Base-by-base conservation (phyloP, 2,329 filamentous ascomycete species). In the Cercospora citrullina region DNA sequence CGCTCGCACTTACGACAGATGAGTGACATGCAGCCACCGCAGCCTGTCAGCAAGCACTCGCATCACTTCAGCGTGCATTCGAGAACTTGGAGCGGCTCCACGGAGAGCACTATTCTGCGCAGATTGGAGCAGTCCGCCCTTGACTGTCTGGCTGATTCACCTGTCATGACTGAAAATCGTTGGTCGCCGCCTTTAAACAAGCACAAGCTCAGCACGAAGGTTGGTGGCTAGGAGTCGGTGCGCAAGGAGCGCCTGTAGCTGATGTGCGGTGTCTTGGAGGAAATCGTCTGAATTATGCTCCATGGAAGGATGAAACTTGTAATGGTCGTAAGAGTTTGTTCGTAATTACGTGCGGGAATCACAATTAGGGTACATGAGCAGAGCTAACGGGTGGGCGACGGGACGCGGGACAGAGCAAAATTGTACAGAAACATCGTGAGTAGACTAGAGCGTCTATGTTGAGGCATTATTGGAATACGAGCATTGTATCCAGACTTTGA, bases 101-200 rank as follows among this genome's bases (percentile, higher is more conserved):
- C 66, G 5, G 66, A 68, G 9, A 65, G 63, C 31, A 68, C 66
- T 12, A 59, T 65, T 12, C 39, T 30, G 31, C 63, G 66, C 18
- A 59, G 66, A 30, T 23, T 68, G 28, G 66, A 65, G 51, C 63
- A 68, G 23, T 65, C 63, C 31, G 53, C 31, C 28, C 12, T 58
- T 30, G 66, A 65, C 31, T 57, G 16, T 36, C 28, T 18, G 16
- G 14, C 33, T 12, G 53, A 57, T 12, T 51, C 45, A 23, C 10
- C 18, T 12, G 18, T 23, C 45, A 12, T 12, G 18, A 21, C 10
- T 51, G 45, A 51, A 12, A 51, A 51, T 21, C 8, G 45, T 23
- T 21, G 45, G 45, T 23, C 21, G 45, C 21, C 18, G 21, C 18
- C 45, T 21, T 5, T 5, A 18, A 51, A 23, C 45, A 51, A 51